These are phyloP conservation scores for Avena atlantica DNA, from an alignment of 176 grass and related monocot species.

Conservation along the genomic window DNA sequence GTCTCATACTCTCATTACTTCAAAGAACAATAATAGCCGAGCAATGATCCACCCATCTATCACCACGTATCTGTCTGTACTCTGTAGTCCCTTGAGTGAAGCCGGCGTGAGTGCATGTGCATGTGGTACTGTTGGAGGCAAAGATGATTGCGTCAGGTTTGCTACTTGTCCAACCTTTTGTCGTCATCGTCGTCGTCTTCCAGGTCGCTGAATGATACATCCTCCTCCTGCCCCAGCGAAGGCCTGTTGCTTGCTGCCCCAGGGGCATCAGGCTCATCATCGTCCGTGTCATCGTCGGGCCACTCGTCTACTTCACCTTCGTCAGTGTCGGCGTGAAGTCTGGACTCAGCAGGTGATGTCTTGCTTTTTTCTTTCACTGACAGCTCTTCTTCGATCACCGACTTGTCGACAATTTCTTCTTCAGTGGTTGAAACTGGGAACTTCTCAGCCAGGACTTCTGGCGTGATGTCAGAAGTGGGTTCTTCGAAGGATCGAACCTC, in stretches of 20 bases:
- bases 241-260: conserved; percentile 31
- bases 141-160: conserved; percentile 19
- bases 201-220: conserved; percentile 78
- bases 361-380: conserved; percentile 29
- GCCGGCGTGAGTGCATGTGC: conserved; percentile 31
- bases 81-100: conserved; percentile 51
- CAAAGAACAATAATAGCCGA: conserved; percentile 35
- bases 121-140: neutral
- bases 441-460: conserved; percentile 52
- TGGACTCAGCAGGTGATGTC: neutral
- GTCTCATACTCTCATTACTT: conserved; percentile 34
- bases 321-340: neutral
- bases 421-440: conserved; percentile 44
- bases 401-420: conserved; percentile 70
- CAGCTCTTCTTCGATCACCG: conserved; percentile 66
- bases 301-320: conserved; percentile 66
- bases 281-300: conserved; percentile 49
- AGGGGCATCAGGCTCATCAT: conserved; percentile 38
- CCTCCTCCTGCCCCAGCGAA: conserved; percentile 60
- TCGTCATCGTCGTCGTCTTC: conserved; percentile 52
- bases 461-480: conserved; percentile 42
- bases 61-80: conserved; percentile 14
- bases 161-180: conserved; percentile 27
- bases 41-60: conserved; percentile 31
- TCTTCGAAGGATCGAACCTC: conserved; percentile 43